Conservation (phyloP, 257 asterid species). For the Leonotis leonurus region DNA sequence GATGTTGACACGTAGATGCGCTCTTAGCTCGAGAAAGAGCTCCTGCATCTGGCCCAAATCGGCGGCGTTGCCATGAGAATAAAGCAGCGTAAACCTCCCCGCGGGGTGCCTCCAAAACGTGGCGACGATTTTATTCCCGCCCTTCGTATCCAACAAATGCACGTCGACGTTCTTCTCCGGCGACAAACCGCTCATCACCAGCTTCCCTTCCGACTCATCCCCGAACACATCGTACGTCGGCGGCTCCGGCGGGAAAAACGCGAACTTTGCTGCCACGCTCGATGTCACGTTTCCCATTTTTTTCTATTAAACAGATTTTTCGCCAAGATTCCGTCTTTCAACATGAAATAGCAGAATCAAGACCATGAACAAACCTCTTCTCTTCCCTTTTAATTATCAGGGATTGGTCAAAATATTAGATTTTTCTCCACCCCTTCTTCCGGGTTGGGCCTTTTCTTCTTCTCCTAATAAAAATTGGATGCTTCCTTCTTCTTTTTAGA, state of each 20-base stretch:
- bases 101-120: constrained; percentile 89
- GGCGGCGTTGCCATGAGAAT: constrained; percentile 98
- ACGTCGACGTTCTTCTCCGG: constrained; percentile 84
- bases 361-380: constrained; percentile 22
- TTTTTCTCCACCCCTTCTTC: not conserved
- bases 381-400: constrained; percentile 2
- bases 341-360: constrained; percentile 19
- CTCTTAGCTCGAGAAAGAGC: constrained; percentile 95
- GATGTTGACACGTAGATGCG: constrained; percentile 93
- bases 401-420: constrained; percentile 9
- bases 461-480: not conserved
- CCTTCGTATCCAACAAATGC: constrained; percentile 73
- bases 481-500: not conserved
- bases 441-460: constrained; percentile 12
- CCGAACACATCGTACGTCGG: constrained; percentile 84
- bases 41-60: constrained; percentile 99
- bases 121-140: constrained; percentile 77
- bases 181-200: constrained; percentile 70
- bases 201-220: constrained; percentile 54
- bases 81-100: constrained; percentile 73
- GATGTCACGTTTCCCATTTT: constrained; percentile 97
- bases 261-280: constrained; percentile 89
- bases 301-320: not conserved
- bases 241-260: constrained; percentile 97
- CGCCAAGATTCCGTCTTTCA: constrained; percentile 18